Evolutionary conservation across 331 rosid species (phyloP), one percentile per base, ranked within the genome.

Genomic region (Quercus tomentella): DNA sequence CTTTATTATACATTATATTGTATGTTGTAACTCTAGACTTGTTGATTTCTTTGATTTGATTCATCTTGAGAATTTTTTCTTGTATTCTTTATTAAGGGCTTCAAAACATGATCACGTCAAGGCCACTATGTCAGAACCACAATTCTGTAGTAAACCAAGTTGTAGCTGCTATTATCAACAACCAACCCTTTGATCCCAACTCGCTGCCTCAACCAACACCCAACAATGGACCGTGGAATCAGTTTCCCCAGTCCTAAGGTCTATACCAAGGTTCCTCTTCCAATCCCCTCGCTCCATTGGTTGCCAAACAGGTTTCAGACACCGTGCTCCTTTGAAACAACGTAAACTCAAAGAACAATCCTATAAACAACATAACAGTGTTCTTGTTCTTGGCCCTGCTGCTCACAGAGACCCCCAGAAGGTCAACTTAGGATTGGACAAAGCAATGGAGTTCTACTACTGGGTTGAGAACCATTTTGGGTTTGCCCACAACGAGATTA

Each of bases 331-430:
- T 0, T 81, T 91, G 11, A 93, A 83, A 43, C 96, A 94, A 55
- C 90, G 96, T 82, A 87, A 81, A 35, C 87, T 87, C 65, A 77
- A 76, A 30, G 77, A 84, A 22, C 94, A 94, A 51, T 68, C 43
- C 21, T 72, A 76, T n/a, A 88, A 79, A 70, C 72, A 82, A 68
- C 72, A 56, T 1, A 75, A 76, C n/a, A 82, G 80, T 28, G 77
- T 71, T 56, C 91, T 93, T 82, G 75, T 93, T 25, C 91, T 93
- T 23, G 98, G 97, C 78, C 98, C 97, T 16, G 91, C 91, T 3
- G 91, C 91, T 51, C 37, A 91, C 77, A 79, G 85, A 35, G 92
- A 95, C 71, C 92, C 87, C 21, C 6, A 52, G 10, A 82, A 72
- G 43, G 88, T 86, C 80, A 52, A 83, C 63, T 82, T 89, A 11